Evolutionary conservation across 2,329 filamentous ascomycete species (phyloP).

Genomic region (Penicillium sp.): DNA sequence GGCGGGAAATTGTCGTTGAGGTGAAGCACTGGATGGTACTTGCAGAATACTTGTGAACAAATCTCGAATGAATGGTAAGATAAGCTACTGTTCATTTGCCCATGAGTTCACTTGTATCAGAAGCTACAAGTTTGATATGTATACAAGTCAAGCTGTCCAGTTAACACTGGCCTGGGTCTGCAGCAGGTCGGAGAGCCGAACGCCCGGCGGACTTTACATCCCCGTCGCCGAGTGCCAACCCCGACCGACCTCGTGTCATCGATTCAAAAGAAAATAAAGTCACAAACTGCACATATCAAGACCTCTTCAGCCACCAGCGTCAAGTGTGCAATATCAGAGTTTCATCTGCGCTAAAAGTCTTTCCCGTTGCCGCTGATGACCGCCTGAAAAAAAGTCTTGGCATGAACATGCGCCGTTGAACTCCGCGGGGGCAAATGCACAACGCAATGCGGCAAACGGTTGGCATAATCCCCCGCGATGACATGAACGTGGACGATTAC

Average conservation of each 20-base stretch:
- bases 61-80: too few relatives aligned
- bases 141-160: too few relatives aligned
- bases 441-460: slow-evolving; percentile 16
- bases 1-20: too few relatives aligned
- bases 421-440: slow-evolving; percentile 18
- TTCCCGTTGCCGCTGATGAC: background rate
- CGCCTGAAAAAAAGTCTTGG: slow-evolving; percentile 18
- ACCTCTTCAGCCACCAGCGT: background rate
- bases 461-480: slow-evolving; percentile 15
- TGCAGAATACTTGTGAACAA: background rate
- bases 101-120: too few relatives aligned
- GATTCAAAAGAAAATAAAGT: background rate
- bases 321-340: background rate
- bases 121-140: too few relatives aligned
- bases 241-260: background rate
- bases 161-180: background rate
- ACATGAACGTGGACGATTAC: slow-evolving; percentile 9
- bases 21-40: background rate
- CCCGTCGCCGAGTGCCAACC: background rate
- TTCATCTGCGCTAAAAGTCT: background rate
- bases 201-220: background rate
- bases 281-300: background rate
- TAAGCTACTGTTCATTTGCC: too few relatives aligned
- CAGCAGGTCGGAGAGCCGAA: background rate
- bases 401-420: slow-evolving; percentile 17